Evolutionary conservation across 2,329 filamentous ascomycete species (phyloP).

Genomic region (Exserohilum rostratum): DNA sequence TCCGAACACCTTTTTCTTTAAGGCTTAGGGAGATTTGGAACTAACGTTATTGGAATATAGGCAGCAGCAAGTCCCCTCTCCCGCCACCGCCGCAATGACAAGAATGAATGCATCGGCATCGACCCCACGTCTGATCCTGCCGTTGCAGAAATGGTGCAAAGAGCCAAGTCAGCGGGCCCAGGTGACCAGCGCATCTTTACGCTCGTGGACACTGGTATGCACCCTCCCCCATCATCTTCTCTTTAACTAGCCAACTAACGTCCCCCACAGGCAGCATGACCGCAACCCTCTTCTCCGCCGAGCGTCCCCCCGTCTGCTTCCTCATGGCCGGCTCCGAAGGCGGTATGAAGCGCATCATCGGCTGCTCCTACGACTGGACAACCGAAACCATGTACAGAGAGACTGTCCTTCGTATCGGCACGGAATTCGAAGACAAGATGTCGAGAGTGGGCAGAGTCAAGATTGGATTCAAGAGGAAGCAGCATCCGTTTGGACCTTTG

Average conservation of each 20-base stretch:
- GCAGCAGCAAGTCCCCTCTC: constrained; percentile 39
- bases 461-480: constrained; percentile 32
- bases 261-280: constrained; percentile 49
- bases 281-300: constrained; percentile 50
- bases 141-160: constrained; percentile 27
- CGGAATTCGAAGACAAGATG: constrained; percentile 48
- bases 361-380: constrained; percentile 56
- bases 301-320: constrained; percentile 50
- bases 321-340: constrained; percentile 54
- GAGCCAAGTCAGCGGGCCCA: constrained; percentile 26
- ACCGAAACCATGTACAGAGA: constrained; percentile 52
- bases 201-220: constrained; percentile 44
- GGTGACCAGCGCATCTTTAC: constrained; percentile 38
- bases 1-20: neutral
- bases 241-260: neutral
- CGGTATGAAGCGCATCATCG: constrained; percentile 54
- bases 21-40: neutral
- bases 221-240: neutral
- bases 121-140: constrained; percentile 39
- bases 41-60: neutral
- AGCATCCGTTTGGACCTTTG: constrained; percentile 44
- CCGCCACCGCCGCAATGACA: constrained; percentile 36
- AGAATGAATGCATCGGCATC: constrained; percentile 39
- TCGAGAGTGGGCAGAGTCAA: constrained; percentile 40
- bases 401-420: constrained; percentile 53